Base-by-base conservation (phyloP, 495 filamentous ascomycete species). In the Wilcoxina mikolae region DNA sequence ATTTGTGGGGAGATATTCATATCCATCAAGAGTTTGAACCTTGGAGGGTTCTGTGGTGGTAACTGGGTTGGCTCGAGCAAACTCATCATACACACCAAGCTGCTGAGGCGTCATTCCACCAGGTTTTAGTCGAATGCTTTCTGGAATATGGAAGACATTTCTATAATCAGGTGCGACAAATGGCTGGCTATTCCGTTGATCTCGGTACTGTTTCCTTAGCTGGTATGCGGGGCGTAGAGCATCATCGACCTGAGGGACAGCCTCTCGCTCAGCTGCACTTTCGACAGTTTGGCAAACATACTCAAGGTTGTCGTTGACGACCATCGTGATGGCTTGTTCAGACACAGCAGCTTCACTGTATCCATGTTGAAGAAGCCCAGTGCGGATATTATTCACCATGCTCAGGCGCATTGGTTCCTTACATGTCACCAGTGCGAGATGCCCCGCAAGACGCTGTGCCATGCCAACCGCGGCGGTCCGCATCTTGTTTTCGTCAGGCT, bases 241-340 rank as follows among this genome's bases (percentile, higher is more conserved):
- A 53, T 88, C 83, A 62, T 96, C 89, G 56, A 99, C 95, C 66
- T 96, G 90, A 12, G 85, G 83, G 28, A 95, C 73, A 11, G 90
- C 88, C 51, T 87, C 87, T 59, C 91, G 84, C 66, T 95, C 90
- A 9, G 91, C 93, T 29, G 87, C 87, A 62, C 87, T 84, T 67
- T 96, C 91, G 25, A 99, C 87, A 55, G 94, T 82, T 49, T 77
- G 82, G 64, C 91, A 96, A 41, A 91, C 87, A 46, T 84, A 76
- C 58, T 99, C 91, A 26, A 96, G 74, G 67, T 99, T 99, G 53
- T 94, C 91, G 65, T 96, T 96, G 56, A 96, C 89, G 66, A 93
- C 95, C 84, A 96, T 94, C 55, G 95, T 75, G 53, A 96, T 89
- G 23, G 79, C 78, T 42, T 66, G 63, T 35, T 66, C 64, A 1